Conservation (phyloP, 495 filamentous ascomycete genomes). For the Choiromyces venosus region DNA sequence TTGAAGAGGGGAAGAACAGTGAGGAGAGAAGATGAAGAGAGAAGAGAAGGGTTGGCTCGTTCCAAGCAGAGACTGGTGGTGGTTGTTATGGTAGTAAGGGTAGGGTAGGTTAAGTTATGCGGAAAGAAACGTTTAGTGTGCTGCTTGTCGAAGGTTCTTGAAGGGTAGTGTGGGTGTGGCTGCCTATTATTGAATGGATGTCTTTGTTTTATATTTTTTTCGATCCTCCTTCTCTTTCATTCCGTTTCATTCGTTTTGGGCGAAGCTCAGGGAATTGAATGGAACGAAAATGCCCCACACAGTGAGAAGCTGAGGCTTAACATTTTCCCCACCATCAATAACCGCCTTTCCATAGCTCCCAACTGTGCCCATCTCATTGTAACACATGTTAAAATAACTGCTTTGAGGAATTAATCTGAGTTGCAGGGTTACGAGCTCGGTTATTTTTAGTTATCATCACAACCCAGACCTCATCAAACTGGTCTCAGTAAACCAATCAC, state of each 20-base stretch:
- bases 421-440: not conserved
- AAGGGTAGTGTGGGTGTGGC: not conserved
- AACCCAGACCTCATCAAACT: not conserved
- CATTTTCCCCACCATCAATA: not conserved
- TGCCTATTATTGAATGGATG: not conserved
- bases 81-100: not conserved
- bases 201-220: not conserved
- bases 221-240: not conserved
- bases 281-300: not conserved
- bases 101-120: not conserved
- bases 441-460: not conserved
- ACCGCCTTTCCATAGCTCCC: no score
- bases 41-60: constrained; percentile 11
- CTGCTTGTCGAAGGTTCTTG: not conserved
- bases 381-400: not conserved
- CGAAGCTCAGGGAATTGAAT: constrained; percentile 35
- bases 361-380: not conserved
- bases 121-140: not conserved
- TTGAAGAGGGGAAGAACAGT: constrained; percentile 1
- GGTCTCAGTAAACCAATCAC: not conserved
- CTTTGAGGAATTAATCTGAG: not conserved
- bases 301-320: not conserved
- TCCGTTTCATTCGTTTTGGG: not conserved
- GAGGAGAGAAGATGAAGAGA: not conserved
- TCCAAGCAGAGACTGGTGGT: not conserved